Evolutionary conservation across 495 filamentous ascomycete genomes (phyloP), one percentile per base, ranked within the genome.

Genomic region (Aspergillus nanangensis): DNA sequence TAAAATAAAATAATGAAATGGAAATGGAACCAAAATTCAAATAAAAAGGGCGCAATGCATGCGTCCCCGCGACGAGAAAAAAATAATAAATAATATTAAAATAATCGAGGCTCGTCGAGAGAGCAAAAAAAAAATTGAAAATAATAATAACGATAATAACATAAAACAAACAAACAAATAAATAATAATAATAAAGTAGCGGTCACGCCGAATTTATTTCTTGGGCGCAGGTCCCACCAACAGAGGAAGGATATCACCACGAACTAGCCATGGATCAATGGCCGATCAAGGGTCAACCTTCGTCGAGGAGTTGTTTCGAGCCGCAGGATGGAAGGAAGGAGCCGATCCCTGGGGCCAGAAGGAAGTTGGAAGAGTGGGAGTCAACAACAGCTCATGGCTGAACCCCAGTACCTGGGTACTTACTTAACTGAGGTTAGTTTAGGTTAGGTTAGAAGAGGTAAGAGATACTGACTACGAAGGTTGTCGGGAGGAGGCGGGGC

Each of bases 171-270:
- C 24, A 24, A 15, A 32, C 22, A 29, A 17, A 29, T n/a, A 40
- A 19, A 34, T 40, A 11, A 27, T 14, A 34, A 37, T 42, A 33
- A 23, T 41, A 44, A 51, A 53, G 42, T 52, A 52, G 51, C 51
- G 51, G 51, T 55, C 48, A 57, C 55, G 47, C 45, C 38, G 14
- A 32, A 20, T 18, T 24, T 34, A 50, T 35, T 42, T 23, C 44
- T 18, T 35, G 32, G 42, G 29, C 36, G 41, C 43, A 41, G 47
- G 18, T 38, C 22, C 7, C 37, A 29, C 20, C 35, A 11, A 32
- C 42, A 44, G 23, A 20, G 24, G 25, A 25, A 13, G 35, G 32
- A 40, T 32, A 35, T 39, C 34, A 37, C 15, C 21, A 24, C 35
- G n/a, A 45, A 27, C 41, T 41, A 49, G 36, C 38, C 44, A 45